Evolutionary conservation across 1,139 yeast species (phyloP).

Genomic region (Candida sanyaensis): DNA sequence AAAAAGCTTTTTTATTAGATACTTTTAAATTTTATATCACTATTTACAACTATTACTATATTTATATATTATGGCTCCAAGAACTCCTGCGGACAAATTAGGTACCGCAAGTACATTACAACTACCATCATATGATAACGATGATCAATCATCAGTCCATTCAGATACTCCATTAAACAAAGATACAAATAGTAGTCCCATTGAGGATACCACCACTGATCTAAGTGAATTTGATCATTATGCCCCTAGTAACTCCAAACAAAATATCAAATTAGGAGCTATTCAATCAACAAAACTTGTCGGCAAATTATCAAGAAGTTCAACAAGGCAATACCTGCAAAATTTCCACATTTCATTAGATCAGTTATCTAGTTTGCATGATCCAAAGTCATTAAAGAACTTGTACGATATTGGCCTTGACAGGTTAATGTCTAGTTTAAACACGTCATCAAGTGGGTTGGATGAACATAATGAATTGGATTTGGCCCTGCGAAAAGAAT

Average conservation of each 20-base stretch:
- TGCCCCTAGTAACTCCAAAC: not conserved
- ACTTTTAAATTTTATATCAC: too few species aligned
- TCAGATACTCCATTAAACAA: constrained; percentile 17
- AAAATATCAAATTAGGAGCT: not conserved
- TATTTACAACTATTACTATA: not conserved
- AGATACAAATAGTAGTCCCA: constrained; percentile 12
- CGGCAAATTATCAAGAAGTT: constrained; percentile 8
- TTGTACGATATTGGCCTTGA: constrained; percentile 42
- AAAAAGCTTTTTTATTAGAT: too few species aligned
- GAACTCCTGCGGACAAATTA: constrained; percentile 11
- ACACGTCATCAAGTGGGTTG: constrained; percentile 52
- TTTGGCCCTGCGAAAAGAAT: constrained; percentile 34
- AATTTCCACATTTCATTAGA: constrained; percentile 20
- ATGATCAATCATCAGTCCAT: constrained; percentile 13
- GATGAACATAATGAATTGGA: constrained; percentile 29
- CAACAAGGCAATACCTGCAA: constrained; percentile 3
- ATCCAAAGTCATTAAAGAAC: constrained; percentile 50
- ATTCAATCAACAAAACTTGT: constrained; percentile 9
- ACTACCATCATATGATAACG: constrained; percentile 11
- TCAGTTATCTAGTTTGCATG: constrained; percentile 46
- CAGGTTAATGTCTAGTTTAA: constrained; percentile 26
- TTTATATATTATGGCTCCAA: constrained; percentile 12
- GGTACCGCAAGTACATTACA: constrained; percentile 11
- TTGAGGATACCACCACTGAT: not conserved
- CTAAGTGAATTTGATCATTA: not conserved